Evolutionary conservation across 2,329 filamentous ascomycete genomes (phyloP).

Genomic region (Cadophora luteo-olivacea): DNA sequence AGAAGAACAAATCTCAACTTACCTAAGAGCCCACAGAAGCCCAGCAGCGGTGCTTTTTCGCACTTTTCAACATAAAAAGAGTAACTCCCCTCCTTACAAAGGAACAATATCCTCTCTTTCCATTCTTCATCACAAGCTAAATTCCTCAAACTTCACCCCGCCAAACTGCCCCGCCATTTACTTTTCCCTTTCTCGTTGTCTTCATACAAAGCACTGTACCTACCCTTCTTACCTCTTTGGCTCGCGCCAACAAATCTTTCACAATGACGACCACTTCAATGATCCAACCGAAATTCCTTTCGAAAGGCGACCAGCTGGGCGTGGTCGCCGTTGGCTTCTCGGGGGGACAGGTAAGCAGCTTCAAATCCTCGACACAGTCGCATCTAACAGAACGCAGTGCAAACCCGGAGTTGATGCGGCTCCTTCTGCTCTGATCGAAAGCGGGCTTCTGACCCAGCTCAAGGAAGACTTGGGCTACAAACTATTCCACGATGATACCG

Average conservation of each 20-base stretch:
- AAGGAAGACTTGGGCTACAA: constrained; percentile 87
- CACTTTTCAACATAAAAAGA: constrained; percentile 11
- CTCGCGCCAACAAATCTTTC: constrained; percentile 17
- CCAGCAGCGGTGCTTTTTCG: constrained; percentile 1
- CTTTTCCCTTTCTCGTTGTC: neutral
- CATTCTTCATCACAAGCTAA: constrained; percentile 15
- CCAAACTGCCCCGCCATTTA: constrained; percentile 23
- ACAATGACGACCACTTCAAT: constrained; percentile 45
- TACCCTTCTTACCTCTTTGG: neutral
- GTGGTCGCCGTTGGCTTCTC: constrained; percentile 96
- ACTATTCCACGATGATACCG: constrained; percentile 80
- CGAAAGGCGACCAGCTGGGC: constrained; percentile 79
- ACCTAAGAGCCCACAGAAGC: constrained; percentile 30
- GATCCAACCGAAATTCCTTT: constrained; percentile 71
- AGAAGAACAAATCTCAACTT: constrained; percentile 25
- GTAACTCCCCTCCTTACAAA: neutral
- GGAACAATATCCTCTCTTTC: neutral
- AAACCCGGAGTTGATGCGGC: constrained; percentile 93
- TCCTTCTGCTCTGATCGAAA: constrained; percentile 85
- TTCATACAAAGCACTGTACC: neutral
- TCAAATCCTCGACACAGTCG: constrained; percentile 18
- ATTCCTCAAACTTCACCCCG: constrained; percentile 18
- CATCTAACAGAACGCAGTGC: constrained; percentile 59
- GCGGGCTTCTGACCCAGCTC: constrained; percentile 85
- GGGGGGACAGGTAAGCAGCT: constrained; percentile 79